Base-by-base conservation (phyloP, 108 stramenopile genomes). In the Conticribra guillardii region DNA sequence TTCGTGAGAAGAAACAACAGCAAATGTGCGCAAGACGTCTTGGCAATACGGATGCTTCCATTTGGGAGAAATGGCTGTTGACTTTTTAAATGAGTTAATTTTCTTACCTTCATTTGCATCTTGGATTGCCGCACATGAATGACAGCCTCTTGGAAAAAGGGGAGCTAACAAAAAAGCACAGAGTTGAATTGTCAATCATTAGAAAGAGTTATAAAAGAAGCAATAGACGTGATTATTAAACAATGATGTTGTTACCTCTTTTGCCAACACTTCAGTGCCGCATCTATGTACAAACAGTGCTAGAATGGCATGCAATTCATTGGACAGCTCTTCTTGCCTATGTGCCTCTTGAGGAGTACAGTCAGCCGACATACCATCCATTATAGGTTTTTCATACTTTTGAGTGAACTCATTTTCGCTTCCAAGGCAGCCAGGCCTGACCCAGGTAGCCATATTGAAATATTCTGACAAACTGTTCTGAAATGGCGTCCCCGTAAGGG, bases 41-140 rank as follows among this genome's bases (percentile, higher is more conserved):
- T n/a, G n/a, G n/a, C n/a, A n/a, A n/a, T n/a, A n/a, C n/a, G n/a
- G n/a, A n/a, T n/a, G n/a, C n/a, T n/a, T n/a, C n/a, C n/a, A n/a
- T n/a, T n/a, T n/a, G n/a, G n/a, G n/a, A n/a, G n/a, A n/a, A n/a
- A n/a, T n/a, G n/a, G n/a, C n/a, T n/a, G n/a, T n/a, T n/a, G 37
- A 55, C 23, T 5, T 2, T 32, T 0, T n/a, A 47, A 46, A 27
- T 34, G 11, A 5, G 27, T 21, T 18, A 23, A 8, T 54, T 1
- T n/a, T 33, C 41, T 26, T 11, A 63, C 62, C 62, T 74, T 72
- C 14, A 60, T 50, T 64, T 92, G 91, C 2, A 73, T 24, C 59
- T 83, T 84, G 21, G 85, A 83, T 45, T 84, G 91, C 26, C 87
- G 72, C 15, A 89, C 60, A 75, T 88, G 82, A 37, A 92, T 74